Evolutionary conservation across 2,329 filamentous ascomycete species (phyloP), one percentile per base, ranked within the genome.

Genomic region (Aspergillus sergii): DNA sequence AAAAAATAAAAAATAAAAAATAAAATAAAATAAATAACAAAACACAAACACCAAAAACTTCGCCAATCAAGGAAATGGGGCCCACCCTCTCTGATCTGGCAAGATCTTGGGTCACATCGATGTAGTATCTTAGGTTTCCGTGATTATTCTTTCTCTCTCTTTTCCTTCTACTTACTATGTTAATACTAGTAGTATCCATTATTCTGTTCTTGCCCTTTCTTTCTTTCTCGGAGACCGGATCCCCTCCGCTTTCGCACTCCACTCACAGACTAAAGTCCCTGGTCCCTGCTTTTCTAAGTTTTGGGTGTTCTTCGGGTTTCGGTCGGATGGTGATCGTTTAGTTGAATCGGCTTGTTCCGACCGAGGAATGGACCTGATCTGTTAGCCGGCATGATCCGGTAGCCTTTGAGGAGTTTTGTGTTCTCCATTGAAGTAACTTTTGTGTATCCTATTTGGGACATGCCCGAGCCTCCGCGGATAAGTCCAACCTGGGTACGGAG

Each of bases 41-140:
- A 7, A 9, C 21, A 54, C 6, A 54, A 54, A 23, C n/a, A 11
- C 30, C 10, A 32, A 3, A 54, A 54, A 19, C 16, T 6, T 8
- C 3, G 16, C 34, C 34, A 41, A 3, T 7, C 16, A 41, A 9
- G 16, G 26, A 28, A 28, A 28, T 28, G 26, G 8, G 16, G 19
- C 39, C 39, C 39, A 41, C 39, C 32, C 32, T 6, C 2, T 54
- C n/a, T 54, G 32, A 36, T 34, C 30, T 32, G 50, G 30, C 50
- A 32, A 54, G 50, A 54, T 54, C 50, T 54, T 54, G 32, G 50
- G 50, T 54, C 50, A 23, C 30, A 54, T 54, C 50, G 50, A 54
- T 36, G 50, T 54, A 36, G 50, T 36, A 54, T 54, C 28, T 32
- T 32, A 19, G 12, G 23, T 48, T 48, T 9, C 19, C 30, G 1